These are phyloP conservation scores for Chaetomiaceae sp. DNA, from an alignment of 2,329 filamentous ascomycete genomes.

Conservation along the genomic window DNA sequence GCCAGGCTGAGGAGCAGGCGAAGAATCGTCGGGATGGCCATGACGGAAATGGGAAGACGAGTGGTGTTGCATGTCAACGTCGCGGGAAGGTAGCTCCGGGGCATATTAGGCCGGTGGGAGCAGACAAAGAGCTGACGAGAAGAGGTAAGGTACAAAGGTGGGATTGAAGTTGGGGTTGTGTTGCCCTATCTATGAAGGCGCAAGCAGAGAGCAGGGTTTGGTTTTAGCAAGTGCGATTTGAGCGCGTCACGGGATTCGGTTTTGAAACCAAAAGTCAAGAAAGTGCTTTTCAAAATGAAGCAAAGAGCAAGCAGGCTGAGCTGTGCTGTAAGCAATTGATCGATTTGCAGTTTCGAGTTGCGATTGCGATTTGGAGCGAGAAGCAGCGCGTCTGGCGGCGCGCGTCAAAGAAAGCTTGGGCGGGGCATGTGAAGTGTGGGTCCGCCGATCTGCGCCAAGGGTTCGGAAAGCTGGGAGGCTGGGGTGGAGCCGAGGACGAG, in stretches of 20 bases:
- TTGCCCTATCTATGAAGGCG: conserved; percentile 1
- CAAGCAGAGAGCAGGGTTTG: not conserved
- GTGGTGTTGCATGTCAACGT: conserved; percentile 5
- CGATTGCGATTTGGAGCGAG: not conserved
- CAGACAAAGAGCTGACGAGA: not conserved
- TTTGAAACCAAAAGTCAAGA: not conserved
- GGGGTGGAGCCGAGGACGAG: no score
- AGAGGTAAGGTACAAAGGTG: not conserved
- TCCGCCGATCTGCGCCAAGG: not conserved
- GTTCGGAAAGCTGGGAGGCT: not conserved
- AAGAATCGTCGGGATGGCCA: not conserved
- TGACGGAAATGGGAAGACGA: not conserved
- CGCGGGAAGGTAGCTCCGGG: not conserved
- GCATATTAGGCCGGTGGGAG: conserved; percentile 4
- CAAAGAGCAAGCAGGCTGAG: not conserved
- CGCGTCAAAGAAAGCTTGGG: not conserved
- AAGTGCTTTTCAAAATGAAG: not conserved
- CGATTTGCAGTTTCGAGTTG: not conserved
- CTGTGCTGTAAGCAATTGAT: not conserved
- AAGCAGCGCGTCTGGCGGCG: not conserved
- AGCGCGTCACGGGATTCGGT: not conserved
- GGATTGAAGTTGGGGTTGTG: not conserved
- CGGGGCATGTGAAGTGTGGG: not conserved
- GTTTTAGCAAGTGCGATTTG: not conserved
- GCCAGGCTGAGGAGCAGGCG: not conserved